Base-by-base conservation (phyloP, 805 yeast species). In the Brettanomyces custersianus region DNA sequence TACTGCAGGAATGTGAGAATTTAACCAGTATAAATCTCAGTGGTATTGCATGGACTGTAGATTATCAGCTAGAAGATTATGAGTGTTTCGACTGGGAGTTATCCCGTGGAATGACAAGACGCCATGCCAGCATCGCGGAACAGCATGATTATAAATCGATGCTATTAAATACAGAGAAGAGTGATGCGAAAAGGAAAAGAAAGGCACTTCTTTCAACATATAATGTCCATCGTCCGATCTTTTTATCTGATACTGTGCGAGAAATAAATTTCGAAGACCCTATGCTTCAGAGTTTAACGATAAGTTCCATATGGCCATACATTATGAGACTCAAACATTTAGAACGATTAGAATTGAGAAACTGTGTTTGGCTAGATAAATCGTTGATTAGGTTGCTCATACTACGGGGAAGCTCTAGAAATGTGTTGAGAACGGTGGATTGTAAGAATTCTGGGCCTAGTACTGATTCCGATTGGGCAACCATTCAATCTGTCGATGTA, bases 1-100 rank as follows among this genome's bases (percentile, higher is more conserved):
- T 85, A 25, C 49, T 86, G 26, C 68, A 68, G n/a, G 59, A 72
- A 23, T 87, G 95, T 50, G 74, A 74, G 11, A 78, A 80, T 44
- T 46, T 86, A 25, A 57, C 51, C 12, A 46, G 58, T 3, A 45
- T 86, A 18, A 67, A 86, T 46, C 54, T 86, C n/a, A 75, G 75
- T 4, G 68, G 70, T 33, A 46, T 85, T 6, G 69, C 81, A 1
- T 58, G 84, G 8, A 78, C 84, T 5, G 60, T 65, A 12, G 96
- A 86, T 57, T 85, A 79, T 49, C 68, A 71, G 40, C 60, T 77
- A 31, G 51, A 52, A 11, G 59, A 62, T 33, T 58, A 62, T 20
- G 56, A 48, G 33, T 43, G 59, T 15, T 69, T 66, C 42, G 61
- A 66, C 35, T 52, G 57, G 54, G 37, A 43, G 17, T 40, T 40